Evolutionary conservation across 352 stramenopile species (phyloP).

Genomic region (Pythium phragmitis): DNA sequence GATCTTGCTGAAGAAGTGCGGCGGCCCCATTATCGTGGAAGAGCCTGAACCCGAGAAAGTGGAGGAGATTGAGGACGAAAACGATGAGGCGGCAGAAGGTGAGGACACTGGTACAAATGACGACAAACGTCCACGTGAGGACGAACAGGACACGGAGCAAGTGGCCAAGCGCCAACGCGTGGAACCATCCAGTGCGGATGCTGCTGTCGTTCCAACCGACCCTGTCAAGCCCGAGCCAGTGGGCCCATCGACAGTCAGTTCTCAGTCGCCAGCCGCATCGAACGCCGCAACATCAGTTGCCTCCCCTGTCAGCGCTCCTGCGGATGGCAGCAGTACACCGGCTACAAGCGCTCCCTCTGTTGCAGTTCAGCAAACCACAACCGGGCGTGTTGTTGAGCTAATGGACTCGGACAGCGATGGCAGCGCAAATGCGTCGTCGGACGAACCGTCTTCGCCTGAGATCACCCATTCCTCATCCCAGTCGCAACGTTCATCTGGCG

Average conservation of each 20-base stretch:
- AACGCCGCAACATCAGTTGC: neutral
- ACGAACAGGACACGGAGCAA: slow-evolving; percentile 3
- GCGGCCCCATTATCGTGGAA: slow-evolving; percentile 43
- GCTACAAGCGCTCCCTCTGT: neutral
- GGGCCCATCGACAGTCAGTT: neutral
- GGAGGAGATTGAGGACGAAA: slow-evolving; percentile 35
- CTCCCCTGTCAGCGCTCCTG: no score
- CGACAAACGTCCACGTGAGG: slow-evolving; percentile 17
- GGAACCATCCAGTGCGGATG: neutral
- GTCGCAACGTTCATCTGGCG: neutral
- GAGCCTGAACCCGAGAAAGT: slow-evolving; percentile 27
- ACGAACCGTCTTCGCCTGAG: slow-evolving; percentile 4
- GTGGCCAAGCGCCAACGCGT: slow-evolving; percentile 17
- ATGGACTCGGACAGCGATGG: slow-evolving; percentile 14
- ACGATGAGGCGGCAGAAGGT: neutral
- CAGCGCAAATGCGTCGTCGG: neutral
- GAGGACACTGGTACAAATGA: neutral
- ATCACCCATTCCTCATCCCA: neutral
- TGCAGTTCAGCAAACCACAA: neutral
- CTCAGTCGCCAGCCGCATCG: neutral
- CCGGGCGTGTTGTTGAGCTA: neutral
- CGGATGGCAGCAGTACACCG: neutral
- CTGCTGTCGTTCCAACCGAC: neutral
- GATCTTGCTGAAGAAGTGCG: slow-evolving; percentile 54
- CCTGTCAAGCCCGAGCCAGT: slow-evolving; percentile 12